A percentile compares a stretch with the other conserved stretches of the same genome.
Conservation (phyloP, 1,284 basidiomycete genomes). For the Ceratobasidium sp. region DNA sequence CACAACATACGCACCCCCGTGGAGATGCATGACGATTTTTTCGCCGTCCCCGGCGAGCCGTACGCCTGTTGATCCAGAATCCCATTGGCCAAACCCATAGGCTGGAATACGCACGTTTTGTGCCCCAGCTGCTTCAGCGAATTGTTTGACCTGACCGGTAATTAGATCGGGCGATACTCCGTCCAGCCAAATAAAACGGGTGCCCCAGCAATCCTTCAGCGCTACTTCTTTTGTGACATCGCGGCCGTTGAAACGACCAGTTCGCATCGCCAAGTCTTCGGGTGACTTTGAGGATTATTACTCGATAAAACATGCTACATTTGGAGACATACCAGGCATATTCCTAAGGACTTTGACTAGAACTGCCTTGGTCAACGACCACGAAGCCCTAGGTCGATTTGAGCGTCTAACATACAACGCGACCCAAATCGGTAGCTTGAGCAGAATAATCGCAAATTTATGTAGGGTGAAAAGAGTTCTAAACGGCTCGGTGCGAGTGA, state of each 20-base stretch:
- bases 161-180: constrained; percentile 60
- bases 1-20: constrained; percentile 44
- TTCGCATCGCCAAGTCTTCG: constrained; percentile 11
- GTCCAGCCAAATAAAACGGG: constrained; percentile 61
- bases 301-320: background rate
- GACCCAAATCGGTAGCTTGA: constrained; percentile 10
- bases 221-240: constrained; percentile 21
- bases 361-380: constrained; percentile 20
- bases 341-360: background rate
- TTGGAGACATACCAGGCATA: background rate
- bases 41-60: constrained; percentile 27
- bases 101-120: constrained; percentile 62
- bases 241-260: constrained; percentile 21
- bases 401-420: background rate
- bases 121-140: constrained; percentile 59
- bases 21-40: constrained; percentile 41
- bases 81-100: constrained; percentile 60
- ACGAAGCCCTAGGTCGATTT: constrained; percentile 15
- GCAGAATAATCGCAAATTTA: background rate
- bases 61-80: background rate
- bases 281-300: background rate
- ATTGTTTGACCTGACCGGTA: constrained; percentile 60
- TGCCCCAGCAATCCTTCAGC: background rate
- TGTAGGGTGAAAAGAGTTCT: background rate
- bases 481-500: constrained; percentile 27